These are phyloP conservation scores for Trypanosoma vivax DNA, from an alignment of 208 protist species.

Conservation along the genomic window DNA sequence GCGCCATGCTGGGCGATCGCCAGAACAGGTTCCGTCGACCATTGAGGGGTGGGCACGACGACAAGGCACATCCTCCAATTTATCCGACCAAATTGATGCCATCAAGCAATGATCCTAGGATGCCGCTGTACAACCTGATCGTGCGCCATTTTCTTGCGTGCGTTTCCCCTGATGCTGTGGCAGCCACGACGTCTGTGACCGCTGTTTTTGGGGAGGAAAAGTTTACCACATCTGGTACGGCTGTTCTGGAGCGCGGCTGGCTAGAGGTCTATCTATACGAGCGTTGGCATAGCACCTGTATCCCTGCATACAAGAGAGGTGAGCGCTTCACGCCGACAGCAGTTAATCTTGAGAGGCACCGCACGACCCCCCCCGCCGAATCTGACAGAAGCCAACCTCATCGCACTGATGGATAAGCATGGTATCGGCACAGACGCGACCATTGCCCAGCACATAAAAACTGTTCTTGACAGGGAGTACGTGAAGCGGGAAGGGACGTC, in stretches of 20 bases:
- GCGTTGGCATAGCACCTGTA: slow-evolving; percentile 71
- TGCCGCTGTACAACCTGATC: slow-evolving; percentile 92
- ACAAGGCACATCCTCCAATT: slow-evolving; percentile 98
- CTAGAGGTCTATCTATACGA: slow-evolving; percentile 92
- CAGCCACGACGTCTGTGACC: too few species aligned
- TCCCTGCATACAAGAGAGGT: slow-evolving; percentile 91
- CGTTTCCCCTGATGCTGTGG: too few species aligned
- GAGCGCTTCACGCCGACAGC: too few species aligned
- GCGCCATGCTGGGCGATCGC: slow-evolving; percentile 44
- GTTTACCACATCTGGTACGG: too few species aligned
- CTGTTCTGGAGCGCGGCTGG: too few species aligned
- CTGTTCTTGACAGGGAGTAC: too few species aligned
- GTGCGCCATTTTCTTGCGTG: too few species aligned
- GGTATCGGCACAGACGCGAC: too few species aligned
- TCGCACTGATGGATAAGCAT: too few species aligned
- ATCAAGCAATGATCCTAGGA: slow-evolving; percentile 40
- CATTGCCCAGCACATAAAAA: too few species aligned
- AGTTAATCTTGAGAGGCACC: slow-evolving; percentile 63
- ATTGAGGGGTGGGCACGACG: slow-evolving; percentile 91
- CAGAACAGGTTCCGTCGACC: slow-evolving; percentile 83
- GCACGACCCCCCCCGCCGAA: slow-evolving; percentile 89
- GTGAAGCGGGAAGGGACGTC: too few species aligned
- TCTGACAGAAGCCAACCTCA: slow-evolving; percentile 95
- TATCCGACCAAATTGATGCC: slow-evolving; percentile 90
- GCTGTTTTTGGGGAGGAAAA: too few species aligned